Conservation (phyloP, 148 eudicot genomes). For the Pharnaceum exiguum region DNA sequence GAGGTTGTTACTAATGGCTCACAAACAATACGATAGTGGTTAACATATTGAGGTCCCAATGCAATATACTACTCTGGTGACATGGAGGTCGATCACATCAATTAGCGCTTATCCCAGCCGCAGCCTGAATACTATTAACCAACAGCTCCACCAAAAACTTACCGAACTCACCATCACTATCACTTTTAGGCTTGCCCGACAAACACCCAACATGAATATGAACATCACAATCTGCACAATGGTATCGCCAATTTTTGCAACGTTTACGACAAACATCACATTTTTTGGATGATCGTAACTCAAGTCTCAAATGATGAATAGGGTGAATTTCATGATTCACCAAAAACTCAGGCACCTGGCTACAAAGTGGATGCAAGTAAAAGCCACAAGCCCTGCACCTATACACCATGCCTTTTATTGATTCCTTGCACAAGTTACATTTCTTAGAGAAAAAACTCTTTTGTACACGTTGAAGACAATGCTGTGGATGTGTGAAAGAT, state of each 20-base stretch:
- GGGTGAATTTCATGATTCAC: conserved; percentile 7
- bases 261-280: conserved; percentile 17
- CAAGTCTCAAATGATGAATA: conserved; percentile 9
- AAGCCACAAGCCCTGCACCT: conserved; percentile 13
- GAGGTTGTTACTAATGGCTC: too few species aligned
- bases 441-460: not conserved
- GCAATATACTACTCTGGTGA: not conserved
- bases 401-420: conserved; percentile 14
- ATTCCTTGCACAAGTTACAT: conserved; percentile 10
- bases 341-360: conserved; percentile 10
- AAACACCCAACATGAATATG: conserved; percentile 27
- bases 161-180: conserved; percentile 8
- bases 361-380: conserved; percentile 18
- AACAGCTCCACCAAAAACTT: not conserved
- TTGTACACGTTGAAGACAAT: not conserved
- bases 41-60: too few species aligned
- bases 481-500: conserved; percentile 16
- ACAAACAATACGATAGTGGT: too few species aligned
- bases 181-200: not conserved
- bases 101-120: not conserved
- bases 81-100: not conserved
- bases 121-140: not conserved
- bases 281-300: not conserved
- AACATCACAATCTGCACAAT: conserved; percentile 21
- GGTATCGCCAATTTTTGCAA: conserved; percentile 18